Evolutionary conservation across 192 early-diverging fungal genomes (phyloP), one percentile per base, ranked within the genome.

Genomic region (Backusella tuberculispora): DNA sequence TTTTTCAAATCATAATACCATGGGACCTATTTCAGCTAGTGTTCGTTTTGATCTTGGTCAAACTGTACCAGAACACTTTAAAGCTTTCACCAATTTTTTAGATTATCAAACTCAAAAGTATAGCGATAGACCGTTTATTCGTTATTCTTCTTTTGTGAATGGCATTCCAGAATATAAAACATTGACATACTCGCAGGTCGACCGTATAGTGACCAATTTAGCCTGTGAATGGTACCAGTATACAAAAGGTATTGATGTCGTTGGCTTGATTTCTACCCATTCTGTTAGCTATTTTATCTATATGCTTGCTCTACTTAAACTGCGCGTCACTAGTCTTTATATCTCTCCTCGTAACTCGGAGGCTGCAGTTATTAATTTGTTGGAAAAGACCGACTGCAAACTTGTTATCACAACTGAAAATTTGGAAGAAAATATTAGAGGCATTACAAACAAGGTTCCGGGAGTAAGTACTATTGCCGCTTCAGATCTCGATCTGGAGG

Each of bases 311-410:
- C n/a, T 71, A 3, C 37, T 47, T n/a, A 71, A 21, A 34, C 47
- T 71, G 4, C 9, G 45, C 37, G 37, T 53, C 0, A 2, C 29
- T 12, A 15, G 34, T 37, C 46, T 47, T 0, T 37, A 15, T 24
- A 47, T 71, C 15, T 71, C 69, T 13, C 43, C 69, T 8, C 45
- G 69, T 34, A 71, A 71, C 5, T 71, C 69, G 5, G 44, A 45
- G 5, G 26, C 9, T 7, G 69, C 69, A 19, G 37, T 38, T 41
- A 9, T 0, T 37, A 71, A 50, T 48, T 29, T 71, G 19, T 71
- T 71, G n/a, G 47, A 71, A 19, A 34, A 47, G 37, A 38, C 69
- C 1, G 17, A 41, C n/a, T 47, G 45, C 12, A 34, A 48, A 4
- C 47, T 24, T 47, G 41, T 66, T n/a, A 66, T 37, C 15, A 19